phyloP scores from a whole-genome alignment of 768 basidiomycete species.

The Lactarius sanguifluus region DNA sequence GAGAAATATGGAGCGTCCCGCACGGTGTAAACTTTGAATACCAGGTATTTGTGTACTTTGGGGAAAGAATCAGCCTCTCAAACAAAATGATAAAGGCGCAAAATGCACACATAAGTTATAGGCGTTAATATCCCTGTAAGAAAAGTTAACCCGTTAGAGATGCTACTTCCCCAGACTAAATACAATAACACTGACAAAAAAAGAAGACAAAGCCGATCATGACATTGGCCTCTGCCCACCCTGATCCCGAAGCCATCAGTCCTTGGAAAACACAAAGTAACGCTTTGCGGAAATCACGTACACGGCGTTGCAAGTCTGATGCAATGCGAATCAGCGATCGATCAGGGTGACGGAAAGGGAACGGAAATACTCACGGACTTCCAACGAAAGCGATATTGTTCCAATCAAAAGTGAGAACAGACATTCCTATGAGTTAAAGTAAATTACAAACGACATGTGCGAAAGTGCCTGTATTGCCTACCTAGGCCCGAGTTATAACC shows the following conservation, averaged over 20 bases:
- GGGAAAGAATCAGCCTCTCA: neutral
- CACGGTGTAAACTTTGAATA: conserved; percentile 41
- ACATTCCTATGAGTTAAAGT: conserved; percentile 46
- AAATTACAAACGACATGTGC: neutral
- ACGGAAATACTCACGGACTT: conserved; percentile 26
- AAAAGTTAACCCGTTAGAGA: conserved; percentile 12
- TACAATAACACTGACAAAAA: conserved; percentile 38
- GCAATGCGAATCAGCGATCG: neutral
- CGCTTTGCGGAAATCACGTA: conserved; percentile 13
- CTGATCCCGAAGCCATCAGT: conserved; percentile 18
- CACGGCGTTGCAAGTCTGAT: conserved; percentile 67
- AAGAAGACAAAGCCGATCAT: conserved; percentile 48
- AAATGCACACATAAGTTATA: conserved; percentile 35
- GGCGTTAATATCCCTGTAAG: conserved; percentile 42
- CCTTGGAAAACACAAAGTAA: neutral
- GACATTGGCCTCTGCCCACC: conserved; percentile 80
- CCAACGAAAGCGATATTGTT: conserved; percentile 39
- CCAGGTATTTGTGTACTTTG: conserved; percentile 40
- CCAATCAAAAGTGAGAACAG: conserved; percentile 82
- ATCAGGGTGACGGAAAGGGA: neutral
- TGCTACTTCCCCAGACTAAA: neutral
- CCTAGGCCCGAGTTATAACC: conserved; percentile 41
- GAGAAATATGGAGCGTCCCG: conserved; percentile 20
- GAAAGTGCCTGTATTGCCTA: neutral
- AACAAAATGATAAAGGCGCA: neutral